These are phyloP conservation scores for Aureobasidium melanogenum DNA, from an alignment of 2,329 filamentous ascomycete species.

Conservation along the genomic window DNA sequence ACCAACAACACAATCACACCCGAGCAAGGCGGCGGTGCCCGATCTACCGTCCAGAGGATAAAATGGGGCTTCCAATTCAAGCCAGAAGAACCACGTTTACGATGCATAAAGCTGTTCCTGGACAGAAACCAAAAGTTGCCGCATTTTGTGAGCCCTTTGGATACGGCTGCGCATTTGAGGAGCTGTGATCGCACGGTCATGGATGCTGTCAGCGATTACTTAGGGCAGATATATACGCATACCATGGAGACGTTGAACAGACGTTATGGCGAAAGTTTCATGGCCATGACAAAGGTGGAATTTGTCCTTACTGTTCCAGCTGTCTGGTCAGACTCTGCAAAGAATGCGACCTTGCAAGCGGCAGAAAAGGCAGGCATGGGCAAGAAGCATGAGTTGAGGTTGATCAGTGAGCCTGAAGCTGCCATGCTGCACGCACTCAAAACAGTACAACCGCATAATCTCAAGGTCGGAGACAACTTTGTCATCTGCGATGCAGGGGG, in stretches of 20 bases:
- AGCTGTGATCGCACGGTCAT: conserved; percentile 68
- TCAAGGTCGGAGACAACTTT: conserved; percentile 57
- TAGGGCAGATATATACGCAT: conserved; percentile 66
- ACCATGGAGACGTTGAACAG: conserved; percentile 69
- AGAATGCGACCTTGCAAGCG: conserved; percentile 70
- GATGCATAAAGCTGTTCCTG: conserved; percentile 78
- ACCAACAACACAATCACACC: background rate
- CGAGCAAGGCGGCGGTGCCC: conserved; percentile 12
- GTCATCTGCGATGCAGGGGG: conserved; percentile 50
- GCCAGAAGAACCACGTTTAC: conserved; percentile 65
- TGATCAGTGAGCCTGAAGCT: conserved; percentile 74
- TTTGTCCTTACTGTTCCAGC: conserved; percentile 77
- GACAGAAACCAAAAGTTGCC: conserved; percentile 73
- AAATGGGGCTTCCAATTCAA: conserved; percentile 83
- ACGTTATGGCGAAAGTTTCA: conserved; percentile 49
- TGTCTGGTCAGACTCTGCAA: conserved; percentile 76
- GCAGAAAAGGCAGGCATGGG: conserved; percentile 72
- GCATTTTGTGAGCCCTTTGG: conserved; percentile 69
- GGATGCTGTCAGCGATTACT: conserved; percentile 70
- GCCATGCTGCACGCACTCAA: conserved; percentile 73
- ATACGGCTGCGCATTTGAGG: conserved; percentile 61
- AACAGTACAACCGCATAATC: conserved; percentile 66
- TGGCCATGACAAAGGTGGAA: conserved; percentile 57
- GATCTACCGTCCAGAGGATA: conserved; percentile 22
- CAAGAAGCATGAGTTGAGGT: conserved; percentile 54